Percentiles rank a stretch among this genome's conserved stretches.
phyloP scores from a whole-genome alignment of 768 basidiomycete species.

The Paxillus rubicundulus region DNA sequence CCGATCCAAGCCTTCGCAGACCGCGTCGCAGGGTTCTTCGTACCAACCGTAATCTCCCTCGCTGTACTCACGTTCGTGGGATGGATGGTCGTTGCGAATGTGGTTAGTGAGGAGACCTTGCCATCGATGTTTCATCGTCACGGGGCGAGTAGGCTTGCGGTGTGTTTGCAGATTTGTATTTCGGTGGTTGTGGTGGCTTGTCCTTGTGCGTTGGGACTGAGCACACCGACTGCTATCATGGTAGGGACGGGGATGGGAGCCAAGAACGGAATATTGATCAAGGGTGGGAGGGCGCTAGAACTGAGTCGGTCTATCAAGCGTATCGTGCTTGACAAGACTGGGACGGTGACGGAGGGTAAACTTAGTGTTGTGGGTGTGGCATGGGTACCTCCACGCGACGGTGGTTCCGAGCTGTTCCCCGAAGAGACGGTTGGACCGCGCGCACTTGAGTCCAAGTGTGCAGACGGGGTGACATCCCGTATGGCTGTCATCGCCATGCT shows the following conservation, averaged over 20 bases:
- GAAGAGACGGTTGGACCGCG: constrained; percentile 11
- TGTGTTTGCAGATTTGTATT: constrained; percentile 96
- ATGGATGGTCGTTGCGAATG: constrained; percentile 75
- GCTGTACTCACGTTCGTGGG: constrained; percentile 74
- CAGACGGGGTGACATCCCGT: constrained; percentile 61
- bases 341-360: constrained; percentile 95
- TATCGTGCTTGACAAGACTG: constrained; percentile 95
- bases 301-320: constrained; percentile 79
- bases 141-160: constrained; percentile 81
- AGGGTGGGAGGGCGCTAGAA: constrained; percentile 92
- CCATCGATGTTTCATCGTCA: constrained; percentile 84
- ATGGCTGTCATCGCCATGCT: constrained; percentile 75
- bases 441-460: constrained; percentile 34
- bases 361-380: constrained; percentile 71
- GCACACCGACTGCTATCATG: constrained; percentile 98
- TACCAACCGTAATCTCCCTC: constrained; percentile 85
- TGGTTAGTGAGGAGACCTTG: constrained; percentile 55
- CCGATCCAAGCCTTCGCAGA: constrained; percentile 98
- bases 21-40: constrained; percentile 91
- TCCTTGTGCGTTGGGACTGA: constrained; percentile 93
- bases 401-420: constrained; percentile 20
- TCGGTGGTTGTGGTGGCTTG: constrained; percentile 98
- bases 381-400: constrained; percentile 58
- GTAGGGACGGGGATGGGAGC: constrained; percentile 98
- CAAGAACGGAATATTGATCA: constrained; percentile 96